These are phyloP conservation scores for Globisporangium uncinulatum DNA, from an alignment of 352 stramenopile species.

Conservation along the genomic window DNA sequence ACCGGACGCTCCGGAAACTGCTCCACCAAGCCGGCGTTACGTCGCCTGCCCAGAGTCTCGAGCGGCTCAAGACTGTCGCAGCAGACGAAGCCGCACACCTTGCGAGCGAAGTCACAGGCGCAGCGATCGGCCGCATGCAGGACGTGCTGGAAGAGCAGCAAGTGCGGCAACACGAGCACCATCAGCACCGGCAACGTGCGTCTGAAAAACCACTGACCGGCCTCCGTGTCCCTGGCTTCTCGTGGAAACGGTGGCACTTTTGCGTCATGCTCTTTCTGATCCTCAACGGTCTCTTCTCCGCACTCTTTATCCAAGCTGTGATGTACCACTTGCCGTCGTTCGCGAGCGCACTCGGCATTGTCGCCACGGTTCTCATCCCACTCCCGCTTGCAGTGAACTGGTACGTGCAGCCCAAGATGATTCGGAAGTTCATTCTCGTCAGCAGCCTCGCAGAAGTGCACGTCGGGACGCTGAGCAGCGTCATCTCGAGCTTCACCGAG, in stretches of 20 bases:
- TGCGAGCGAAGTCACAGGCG: conserved; percentile 15
- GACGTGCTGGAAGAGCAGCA: conserved; percentile 15
- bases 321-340: conserved; percentile 38
- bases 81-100: conserved; percentile 20
- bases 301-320: conserved; percentile 50
- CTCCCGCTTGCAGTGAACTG: conserved; percentile 53
- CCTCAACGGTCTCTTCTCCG: conserved; percentile 62
- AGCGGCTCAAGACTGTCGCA: conserved; percentile 18
- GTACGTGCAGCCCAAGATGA: conserved; percentile 44
- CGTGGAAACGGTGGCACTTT: conserved; percentile 53
- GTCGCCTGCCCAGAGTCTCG: conserved; percentile 2
- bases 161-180: conserved; percentile 6
- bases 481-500: conserved; percentile 55
- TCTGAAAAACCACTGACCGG: not conserved
- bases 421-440: conserved; percentile 58
- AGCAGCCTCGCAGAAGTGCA: conserved; percentile 50
- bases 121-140: conserved; percentile 26
- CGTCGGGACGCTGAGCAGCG: conserved; percentile 38
- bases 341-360: conserved; percentile 14
- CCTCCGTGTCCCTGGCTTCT: conserved; percentile 32
- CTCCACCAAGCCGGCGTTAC: conserved; percentile 2
- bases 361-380: conserved; percentile 20
- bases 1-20: conserved; percentile 1
- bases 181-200: too few species aligned
- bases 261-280: conserved; percentile 48